Evolutionary conservation across 2,329 filamentous ascomycete species (phyloP).

Genomic region (Aureobasidium melanogenum): DNA sequence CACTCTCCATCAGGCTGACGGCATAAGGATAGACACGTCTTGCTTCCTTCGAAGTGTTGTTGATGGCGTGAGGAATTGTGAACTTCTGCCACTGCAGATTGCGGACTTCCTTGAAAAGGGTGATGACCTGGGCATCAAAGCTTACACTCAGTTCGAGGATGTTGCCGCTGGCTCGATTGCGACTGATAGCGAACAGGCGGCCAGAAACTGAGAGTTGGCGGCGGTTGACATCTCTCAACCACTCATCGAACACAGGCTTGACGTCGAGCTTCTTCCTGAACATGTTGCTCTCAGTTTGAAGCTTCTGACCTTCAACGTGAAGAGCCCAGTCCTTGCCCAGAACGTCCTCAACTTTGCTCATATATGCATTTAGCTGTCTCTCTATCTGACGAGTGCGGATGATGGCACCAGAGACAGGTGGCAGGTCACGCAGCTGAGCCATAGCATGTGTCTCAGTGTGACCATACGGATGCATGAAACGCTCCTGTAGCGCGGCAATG

Average conservation of each 20-base stretch:
- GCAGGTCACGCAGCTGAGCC: constrained; percentile 92
- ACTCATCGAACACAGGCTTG: constrained; percentile 86
- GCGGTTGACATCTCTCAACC: constrained; percentile 81
- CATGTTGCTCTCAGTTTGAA: constrained; percentile 81
- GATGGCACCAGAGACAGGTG: constrained; percentile 91
- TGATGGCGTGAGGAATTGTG: constrained; percentile 86
- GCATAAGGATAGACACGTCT: constrained; percentile 97
- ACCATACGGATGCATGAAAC: constrained; percentile 98
- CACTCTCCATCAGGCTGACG: constrained; percentile 96
- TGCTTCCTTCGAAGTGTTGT: constrained; percentile 95
- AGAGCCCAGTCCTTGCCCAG: constrained; percentile 90
- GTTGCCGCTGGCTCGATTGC: constrained; percentile 84
- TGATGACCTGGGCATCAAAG: constrained; percentile 95
- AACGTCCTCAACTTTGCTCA: constrained; percentile 98
- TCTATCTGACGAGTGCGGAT: constrained; percentile 98
- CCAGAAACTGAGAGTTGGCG: constrained; percentile 88
- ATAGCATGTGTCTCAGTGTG: constrained; percentile 97
- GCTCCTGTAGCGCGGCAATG: constrained; percentile 85
- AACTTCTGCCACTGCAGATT: constrained; percentile 95
- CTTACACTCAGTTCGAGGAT: constrained; percentile 84
- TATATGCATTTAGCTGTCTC: constrained; percentile 87
- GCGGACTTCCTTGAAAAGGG: constrained; percentile 95
- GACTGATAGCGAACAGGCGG: constrained; percentile 79
- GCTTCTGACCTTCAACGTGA: constrained; percentile 88
- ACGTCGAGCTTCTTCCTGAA: constrained; percentile 97